phyloP scores from a whole-genome alignment of 2,329 filamentous ascomycete species.

The Dothistroma pini region DNA sequence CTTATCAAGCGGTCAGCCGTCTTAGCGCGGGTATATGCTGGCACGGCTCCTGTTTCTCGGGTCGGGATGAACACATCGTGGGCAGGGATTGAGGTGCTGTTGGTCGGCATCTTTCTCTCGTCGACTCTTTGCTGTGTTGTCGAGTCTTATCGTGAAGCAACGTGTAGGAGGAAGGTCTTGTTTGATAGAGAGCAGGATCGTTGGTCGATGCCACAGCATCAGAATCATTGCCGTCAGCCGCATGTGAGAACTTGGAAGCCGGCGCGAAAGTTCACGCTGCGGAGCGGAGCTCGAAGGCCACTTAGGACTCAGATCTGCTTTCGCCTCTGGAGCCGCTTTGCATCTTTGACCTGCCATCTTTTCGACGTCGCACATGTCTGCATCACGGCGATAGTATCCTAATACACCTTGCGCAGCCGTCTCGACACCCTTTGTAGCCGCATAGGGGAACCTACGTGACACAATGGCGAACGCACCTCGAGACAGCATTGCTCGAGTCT shows the following conservation, averaged over 20 bases:
- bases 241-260: neutral
- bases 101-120: neutral
- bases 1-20: neutral
- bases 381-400: neutral
- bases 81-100: neutral
- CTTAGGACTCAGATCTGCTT: neutral
- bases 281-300: neutral
- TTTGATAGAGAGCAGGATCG: too few relatives aligned
- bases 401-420: neutral
- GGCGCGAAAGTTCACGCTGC: neutral
- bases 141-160: neutral
- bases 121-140: neutral
- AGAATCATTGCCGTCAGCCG: neutral
- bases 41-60: neutral
- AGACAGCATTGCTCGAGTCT: conserved; percentile 7
- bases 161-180: too few relatives aligned
- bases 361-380: neutral
- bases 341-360: neutral
- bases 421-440: neutral
- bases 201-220: too few relatives aligned
- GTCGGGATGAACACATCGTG: neutral
- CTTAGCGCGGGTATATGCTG: neutral
- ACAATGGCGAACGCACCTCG: conserved; percentile 10
- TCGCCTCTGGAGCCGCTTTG: neutral
- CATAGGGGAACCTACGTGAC: neutral